These are phyloP conservation scores for Hypomyces perniciosus DNA, from an alignment of 2,329 filamentous ascomycete species.

Conservation along the genomic window DNA sequence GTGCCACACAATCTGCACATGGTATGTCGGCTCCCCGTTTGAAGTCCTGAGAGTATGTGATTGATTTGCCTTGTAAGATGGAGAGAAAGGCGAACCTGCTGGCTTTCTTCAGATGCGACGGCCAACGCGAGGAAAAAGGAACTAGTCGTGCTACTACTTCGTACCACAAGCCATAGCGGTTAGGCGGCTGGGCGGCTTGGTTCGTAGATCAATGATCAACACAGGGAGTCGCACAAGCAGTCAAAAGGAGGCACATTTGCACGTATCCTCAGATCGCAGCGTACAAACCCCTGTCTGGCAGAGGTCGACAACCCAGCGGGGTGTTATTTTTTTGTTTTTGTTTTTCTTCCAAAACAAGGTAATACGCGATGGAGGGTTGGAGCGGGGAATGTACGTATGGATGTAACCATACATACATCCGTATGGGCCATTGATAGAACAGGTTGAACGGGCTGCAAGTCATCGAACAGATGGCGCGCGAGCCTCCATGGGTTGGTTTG, in stretches of 20 bases:
- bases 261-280: not conserved
- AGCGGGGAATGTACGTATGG: conserved; percentile 2
- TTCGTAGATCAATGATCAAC: too few relatives aligned
- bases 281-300: not conserved
- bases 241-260: too few relatives aligned
- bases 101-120: not conserved
- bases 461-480: not conserved
- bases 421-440: not conserved
- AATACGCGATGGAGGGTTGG: conserved; percentile 7
- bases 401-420: too few relatives aligned
- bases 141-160: not conserved
- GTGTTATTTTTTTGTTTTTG: not conserved
- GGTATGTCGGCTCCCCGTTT: too few relatives aligned
- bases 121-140: not conserved
- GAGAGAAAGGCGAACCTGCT: not conserved
- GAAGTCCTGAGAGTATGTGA: too few relatives aligned
- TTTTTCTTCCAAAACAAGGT: conserved; percentile 10
- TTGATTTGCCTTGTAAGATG: not conserved
- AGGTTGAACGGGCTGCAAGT: conserved; percentile 4
- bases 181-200: too few relatives aligned
- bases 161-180: not conserved
- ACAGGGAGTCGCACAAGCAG: too few relatives aligned
- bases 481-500: not conserved
- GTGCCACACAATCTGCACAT: not conserved
- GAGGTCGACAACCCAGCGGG: not conserved